Base-by-base conservation (phyloP, 108 stramenopile species). In the Schizochytrium sp. region DNA sequence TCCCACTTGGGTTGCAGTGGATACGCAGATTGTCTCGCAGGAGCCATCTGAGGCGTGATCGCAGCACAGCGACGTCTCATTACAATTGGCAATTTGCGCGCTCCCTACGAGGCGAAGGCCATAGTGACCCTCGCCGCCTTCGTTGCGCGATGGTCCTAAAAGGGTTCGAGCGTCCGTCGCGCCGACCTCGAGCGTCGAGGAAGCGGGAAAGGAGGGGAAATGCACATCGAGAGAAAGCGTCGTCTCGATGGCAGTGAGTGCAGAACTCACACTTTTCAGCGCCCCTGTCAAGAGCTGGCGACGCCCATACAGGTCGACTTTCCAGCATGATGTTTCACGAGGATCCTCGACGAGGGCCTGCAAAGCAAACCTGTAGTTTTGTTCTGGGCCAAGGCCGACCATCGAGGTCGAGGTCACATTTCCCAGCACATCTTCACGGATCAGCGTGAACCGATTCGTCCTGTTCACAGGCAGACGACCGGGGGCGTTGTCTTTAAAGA, bases 371-470 rank as follows among this genome's bases (percentile, higher is more conserved):
- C 72, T 87, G 72, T 94, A 93, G n/a, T 21, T 21, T 41, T 90
- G 88, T 19, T 71, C 60, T 4, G 94, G 93, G 12, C 25, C 12
- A 12, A 95, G 60, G 57, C 88, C 93, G 2, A 55, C 58, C 5
- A 95, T 72, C 6, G 94, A 93, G 16, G 95, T 94, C 5, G 91
- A 93, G 5, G 95, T 95, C 5, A 95, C 88, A 89, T 95, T 95
- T 0, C 94, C 95, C n/a, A 94, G 90, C 4, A 89, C 53, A 44
- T 72, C 60, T 21, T 58, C 25, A 41, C 48, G 48, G 16, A 59
- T 10, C n/a, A 92, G 6, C 44, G 6, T n/a, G 41, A 23, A 69
- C 8, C 63, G 63, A 5, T 69, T n/a, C 5, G 58, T 23, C 87
- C 44, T 8, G 51, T 69, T 34, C 19, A 43, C 58, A 58, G 44